Evolutionary conservation across 2,329 filamentous ascomycete genomes (phyloP).

Genomic region (Pseudocercospora fuligena): DNA sequence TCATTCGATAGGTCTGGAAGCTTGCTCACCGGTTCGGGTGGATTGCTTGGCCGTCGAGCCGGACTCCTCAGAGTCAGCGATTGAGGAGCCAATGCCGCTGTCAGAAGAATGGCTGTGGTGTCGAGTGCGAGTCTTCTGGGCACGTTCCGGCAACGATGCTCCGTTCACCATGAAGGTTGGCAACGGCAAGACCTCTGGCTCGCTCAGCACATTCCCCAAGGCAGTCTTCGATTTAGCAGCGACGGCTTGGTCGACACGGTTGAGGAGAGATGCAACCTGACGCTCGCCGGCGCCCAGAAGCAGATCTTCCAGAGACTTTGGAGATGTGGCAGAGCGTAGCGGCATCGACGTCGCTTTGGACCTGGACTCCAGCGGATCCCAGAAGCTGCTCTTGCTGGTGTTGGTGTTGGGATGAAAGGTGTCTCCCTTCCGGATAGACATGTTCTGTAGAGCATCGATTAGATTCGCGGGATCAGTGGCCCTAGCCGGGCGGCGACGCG

Average conservation of each 20-base stretch:
- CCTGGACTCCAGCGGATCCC: slow-evolving; percentile 41
- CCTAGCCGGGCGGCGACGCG: slow-evolving; percentile 52
- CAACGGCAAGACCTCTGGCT: slow-evolving; percentile 56
- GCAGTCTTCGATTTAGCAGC: slow-evolving; percentile 42
- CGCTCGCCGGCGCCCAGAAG: slow-evolving; percentile 52
- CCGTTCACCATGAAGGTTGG: slow-evolving; percentile 51
- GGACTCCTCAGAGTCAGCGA: slow-evolving; percentile 50
- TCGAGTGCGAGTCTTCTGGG: slow-evolving; percentile 45
- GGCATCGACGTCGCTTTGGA: slow-evolving; percentile 46
- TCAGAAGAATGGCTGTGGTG: slow-evolving; percentile 77
- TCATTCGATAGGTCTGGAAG: slow-evolving; percentile 12
- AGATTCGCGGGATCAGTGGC: slow-evolving; percentile 40
- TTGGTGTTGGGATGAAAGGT: slow-evolving; percentile 55
- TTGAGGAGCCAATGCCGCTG: slow-evolving; percentile 84
- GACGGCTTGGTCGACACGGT: slow-evolving; percentile 52
- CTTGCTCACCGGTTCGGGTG: slow-evolving; percentile 32
- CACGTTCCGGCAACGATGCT: slow-evolving; percentile 34
- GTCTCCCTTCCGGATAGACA: slow-evolving; percentile 54
- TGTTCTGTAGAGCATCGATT: slow-evolving; percentile 45
- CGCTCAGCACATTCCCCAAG: slow-evolving; percentile 49
- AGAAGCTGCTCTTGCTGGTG: slow-evolving; percentile 46
- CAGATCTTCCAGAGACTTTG: slow-evolving; percentile 54
- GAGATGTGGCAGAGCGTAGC: slow-evolving; percentile 54
- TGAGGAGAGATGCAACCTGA: slow-evolving; percentile 50
- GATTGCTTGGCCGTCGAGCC: slow-evolving; percentile 34